Evolutionary conservation across 2,329 filamentous ascomycete genomes (phyloP), one percentile per base, ranked within the genome.

Genomic region (Paracamarosporium sp.): DNA sequence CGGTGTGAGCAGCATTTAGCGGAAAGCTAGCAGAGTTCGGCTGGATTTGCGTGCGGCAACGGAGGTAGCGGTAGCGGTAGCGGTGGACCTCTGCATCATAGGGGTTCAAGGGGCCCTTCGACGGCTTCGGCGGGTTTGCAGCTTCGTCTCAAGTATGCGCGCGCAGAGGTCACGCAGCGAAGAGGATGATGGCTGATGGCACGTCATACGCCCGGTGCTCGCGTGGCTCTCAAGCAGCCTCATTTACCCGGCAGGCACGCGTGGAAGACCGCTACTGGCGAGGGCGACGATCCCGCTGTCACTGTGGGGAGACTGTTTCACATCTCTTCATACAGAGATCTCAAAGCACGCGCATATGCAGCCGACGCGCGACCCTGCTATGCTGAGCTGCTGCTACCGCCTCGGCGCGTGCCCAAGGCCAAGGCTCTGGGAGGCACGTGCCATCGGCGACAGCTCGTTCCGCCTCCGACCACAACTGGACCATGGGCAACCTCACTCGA

Each of bases 1-100:
- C 62, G 76, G 73, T 48, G 75, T 75, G 68, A 79, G 74, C 57
- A 79, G 70, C 76, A 79, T 79, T 69, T 74, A 63, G 62, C 67
- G 64, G 62, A 55, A 38, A 70, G 64, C 70, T 63, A 63, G 64
- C 55, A 56, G 66, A 61, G 64, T 60, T 57, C 45, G 62, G 59
- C 33, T 53, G n/a, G 41, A 55, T 45, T 45, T 52, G 53, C 43
- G 51, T 43, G 56, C 50, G 40, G 55, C 55, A 59, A 59, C 56
- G 64, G 53, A 51, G 55, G 46, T 1, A 45, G 46, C 52, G 57
- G 61, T 52, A 52, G 38, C 41, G 30, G 36, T 27, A 22, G 44
- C 46, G 28, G 25, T 35, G 41, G 35, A 25, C 13, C 44, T 36
- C 25, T 53, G 57, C 57, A 51, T 56, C 46, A 53, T 48, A 52